Conservation (phyloP, 768 basidiomycete genomes). For the Hypholoma sublateritium region DNA sequence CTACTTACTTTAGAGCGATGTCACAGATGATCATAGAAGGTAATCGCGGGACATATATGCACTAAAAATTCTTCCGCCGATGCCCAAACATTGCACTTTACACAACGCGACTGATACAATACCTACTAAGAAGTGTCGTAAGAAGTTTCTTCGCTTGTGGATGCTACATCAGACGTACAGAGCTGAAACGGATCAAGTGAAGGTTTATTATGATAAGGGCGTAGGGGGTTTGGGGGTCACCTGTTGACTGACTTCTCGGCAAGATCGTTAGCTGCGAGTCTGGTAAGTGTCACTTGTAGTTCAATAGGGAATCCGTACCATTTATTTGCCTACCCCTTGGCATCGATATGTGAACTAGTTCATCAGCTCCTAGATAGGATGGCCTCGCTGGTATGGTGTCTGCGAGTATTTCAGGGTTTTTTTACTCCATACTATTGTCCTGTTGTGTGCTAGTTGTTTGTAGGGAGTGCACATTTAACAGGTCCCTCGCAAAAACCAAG, state of each 20-base stretch:
- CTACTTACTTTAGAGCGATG: background rate
- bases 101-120: background rate
- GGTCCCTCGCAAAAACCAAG: constrained; percentile 11
- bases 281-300: background rate
- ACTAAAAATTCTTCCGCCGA: constrained; percentile 6
- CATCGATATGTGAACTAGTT: background rate
- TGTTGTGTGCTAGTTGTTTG: background rate
- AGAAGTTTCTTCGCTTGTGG: too few species aligned
- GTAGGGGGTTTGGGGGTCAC: background rate
- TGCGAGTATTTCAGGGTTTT: background rate
- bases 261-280: background rate
- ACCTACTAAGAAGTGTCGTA: background rate
- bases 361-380: too few species aligned
- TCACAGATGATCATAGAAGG: constrained; percentile 6
- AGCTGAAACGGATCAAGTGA: background rate
- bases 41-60: background rate
- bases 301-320: background rate
- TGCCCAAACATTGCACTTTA: background rate
- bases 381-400: too few species aligned
- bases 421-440: background rate
- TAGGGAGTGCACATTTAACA: background rate
- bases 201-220: background rate
- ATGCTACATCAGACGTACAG: background rate
- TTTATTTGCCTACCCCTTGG: background rate
- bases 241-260: too few species aligned